Conservation (phyloP, 129 eudicot species). For the Pseudognaphalium luteoalbum region DNA sequence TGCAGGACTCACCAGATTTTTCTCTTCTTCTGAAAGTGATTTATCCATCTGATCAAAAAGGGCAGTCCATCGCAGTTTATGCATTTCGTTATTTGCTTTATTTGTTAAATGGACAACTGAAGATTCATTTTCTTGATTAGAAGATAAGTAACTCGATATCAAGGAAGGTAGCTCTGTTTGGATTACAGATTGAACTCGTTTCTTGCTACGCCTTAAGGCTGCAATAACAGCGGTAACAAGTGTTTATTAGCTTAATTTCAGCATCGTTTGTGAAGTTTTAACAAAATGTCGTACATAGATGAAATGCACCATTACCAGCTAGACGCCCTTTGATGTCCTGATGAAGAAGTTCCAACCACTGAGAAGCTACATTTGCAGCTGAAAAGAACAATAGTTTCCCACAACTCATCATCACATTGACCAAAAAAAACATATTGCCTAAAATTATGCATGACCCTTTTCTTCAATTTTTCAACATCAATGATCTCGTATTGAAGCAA, state of each 20-base stretch:
- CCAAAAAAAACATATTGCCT: not conserved
- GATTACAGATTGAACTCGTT: slow-evolving; percentile 68
- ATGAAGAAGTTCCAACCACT: slow-evolving; percentile 84
- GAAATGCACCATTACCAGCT: slow-evolving; percentile 49
- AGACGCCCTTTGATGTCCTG: slow-evolving; percentile 90
- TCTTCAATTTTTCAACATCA: not conserved
- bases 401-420: slow-evolving; percentile 4
- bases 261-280: not conserved
- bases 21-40: slow-evolving; percentile 88
- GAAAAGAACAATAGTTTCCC: slow-evolving; percentile 23
- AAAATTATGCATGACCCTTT: not conserved
- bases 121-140: slow-evolving; percentile 48
- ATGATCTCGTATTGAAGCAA: slow-evolving; percentile 6
- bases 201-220: slow-evolving; percentile 85
- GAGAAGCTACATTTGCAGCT: slow-evolving; percentile 91
- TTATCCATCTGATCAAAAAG: slow-evolving; percentile 78
- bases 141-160: slow-evolving; percentile 59
- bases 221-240: slow-evolving; percentile 30
- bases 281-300: not conserved
- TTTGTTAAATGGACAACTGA: slow-evolving; percentile 15
- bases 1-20: slow-evolving; percentile 55
- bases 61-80: slow-evolving; percentile 61
- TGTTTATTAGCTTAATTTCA: slow-evolving; percentile 13
- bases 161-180: slow-evolving; percentile 37
- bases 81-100: slow-evolving; percentile 46